Conservation (phyloP, 768 basidiomycete genomes). For the Tricholoma matsutake region DNA sequence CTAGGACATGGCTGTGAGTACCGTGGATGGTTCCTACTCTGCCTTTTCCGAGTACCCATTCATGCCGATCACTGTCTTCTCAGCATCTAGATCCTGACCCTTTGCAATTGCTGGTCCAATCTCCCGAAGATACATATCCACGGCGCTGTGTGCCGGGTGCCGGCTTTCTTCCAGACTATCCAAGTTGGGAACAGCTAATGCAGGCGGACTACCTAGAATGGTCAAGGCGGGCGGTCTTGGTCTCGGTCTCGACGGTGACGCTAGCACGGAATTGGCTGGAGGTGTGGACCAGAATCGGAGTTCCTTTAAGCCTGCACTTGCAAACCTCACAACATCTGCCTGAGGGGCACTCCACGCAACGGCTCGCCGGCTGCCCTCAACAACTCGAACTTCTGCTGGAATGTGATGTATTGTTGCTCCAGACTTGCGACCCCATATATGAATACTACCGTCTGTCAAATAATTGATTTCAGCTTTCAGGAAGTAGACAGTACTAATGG, state of each 20-base stretch:
- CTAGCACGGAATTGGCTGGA: neutral
- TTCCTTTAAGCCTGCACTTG: neutral
- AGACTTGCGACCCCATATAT: neutral
- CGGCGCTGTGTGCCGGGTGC: neutral
- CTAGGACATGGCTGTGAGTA: neutral
- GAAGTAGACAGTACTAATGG: neutral
- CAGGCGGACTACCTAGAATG: neutral
- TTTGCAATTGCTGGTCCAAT: neutral
- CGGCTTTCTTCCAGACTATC: neutral
- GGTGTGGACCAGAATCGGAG: neutral
- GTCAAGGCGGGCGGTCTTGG: neutral
- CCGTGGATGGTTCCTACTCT: too few relatives aligned
- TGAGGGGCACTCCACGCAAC: neutral
- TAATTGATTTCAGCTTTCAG: neutral
- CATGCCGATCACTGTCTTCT: neutral
- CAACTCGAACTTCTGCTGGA: neutral
- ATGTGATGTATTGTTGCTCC: neutral
- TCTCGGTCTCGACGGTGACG: neutral
- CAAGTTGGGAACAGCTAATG: neutral
- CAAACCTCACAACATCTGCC: neutral
- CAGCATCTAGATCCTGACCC: neutral
- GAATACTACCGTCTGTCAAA: neutral
- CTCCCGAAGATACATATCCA: neutral
- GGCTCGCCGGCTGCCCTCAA: neutral
- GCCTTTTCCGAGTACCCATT: neutral